Evolutionary conservation across 2,329 filamentous ascomycete genomes (phyloP).

Genomic region (Sporothrix euskadiensis): DNA sequence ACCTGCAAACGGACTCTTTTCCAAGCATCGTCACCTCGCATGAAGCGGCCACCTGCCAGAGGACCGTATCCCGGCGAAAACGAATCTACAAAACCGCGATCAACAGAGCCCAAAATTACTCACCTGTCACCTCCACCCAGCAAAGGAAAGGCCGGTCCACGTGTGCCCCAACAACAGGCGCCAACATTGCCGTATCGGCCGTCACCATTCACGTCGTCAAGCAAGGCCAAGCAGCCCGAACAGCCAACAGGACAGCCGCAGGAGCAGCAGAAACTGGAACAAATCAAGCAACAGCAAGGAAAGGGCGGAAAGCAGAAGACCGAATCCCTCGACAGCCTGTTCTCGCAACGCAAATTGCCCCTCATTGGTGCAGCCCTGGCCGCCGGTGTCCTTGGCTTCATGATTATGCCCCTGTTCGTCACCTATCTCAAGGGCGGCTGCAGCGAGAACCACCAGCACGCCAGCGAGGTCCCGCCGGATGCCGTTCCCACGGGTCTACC

Average conservation of each 20-base stretch:
- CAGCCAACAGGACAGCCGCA: background rate
- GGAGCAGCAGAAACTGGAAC: background rate
- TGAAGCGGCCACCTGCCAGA: background rate
- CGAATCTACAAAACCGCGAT: background rate
- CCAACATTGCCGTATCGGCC: background rate
- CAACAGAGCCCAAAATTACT: background rate
- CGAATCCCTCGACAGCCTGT: slow-evolving; percentile 36
- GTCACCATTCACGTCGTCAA: background rate
- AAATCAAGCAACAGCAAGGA: background rate
- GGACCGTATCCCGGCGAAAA: background rate
- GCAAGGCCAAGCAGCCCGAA: background rate
- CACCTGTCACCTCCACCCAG: background rate
- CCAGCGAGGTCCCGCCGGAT: slow-evolving; percentile 22
- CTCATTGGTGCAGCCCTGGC: slow-evolving; percentile 34
- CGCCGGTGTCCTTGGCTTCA: slow-evolving; percentile 34
- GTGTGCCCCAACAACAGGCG: background rate
- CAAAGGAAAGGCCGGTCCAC: background rate
- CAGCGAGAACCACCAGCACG: slow-evolving; percentile 22
- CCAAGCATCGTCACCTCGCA: slow-evolving; percentile 39
- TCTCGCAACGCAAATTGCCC: slow-evolving; percentile 32
- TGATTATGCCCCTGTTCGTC: slow-evolving; percentile 32
- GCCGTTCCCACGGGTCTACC: slow-evolving; percentile 39
- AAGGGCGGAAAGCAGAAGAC: slow-evolving; percentile 5
- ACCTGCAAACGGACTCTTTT: slow-evolving; percentile 14
- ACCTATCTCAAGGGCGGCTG: slow-evolving; percentile 30